Conservation (phyloP, 306 rosid genomes). For the Prunus fruticosa region DNA sequence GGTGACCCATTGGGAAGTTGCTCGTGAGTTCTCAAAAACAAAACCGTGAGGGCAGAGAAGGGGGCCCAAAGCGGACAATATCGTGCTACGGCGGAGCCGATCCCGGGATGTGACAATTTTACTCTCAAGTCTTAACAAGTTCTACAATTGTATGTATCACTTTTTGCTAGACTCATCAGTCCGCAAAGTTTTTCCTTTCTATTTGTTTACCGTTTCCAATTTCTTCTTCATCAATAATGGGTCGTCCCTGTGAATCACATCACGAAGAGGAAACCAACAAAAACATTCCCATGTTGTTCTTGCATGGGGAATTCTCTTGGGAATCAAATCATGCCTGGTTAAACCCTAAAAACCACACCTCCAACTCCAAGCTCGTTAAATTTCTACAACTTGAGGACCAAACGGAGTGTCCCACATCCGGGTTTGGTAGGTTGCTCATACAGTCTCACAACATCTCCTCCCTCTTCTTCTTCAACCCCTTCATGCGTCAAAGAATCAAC, state of each 20-base stretch:
- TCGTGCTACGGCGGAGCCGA: no score
- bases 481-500: neutral
- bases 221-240: neutral
- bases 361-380: neutral
- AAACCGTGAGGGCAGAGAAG: no score
- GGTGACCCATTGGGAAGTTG: no score
- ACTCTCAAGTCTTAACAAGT: no score
- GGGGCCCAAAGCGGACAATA: no score
- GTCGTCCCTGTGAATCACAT: neutral
- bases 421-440: neutral
- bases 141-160: no score
- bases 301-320: neutral
- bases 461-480: conserved; percentile 1
- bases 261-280: neutral
- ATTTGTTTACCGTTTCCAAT: no score
- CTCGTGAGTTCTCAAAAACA: no score
- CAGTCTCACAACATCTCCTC: neutral
- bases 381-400: neutral
- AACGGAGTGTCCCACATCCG: neutral
- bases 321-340: neutral
- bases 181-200: neutral
- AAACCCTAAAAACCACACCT: neutral
- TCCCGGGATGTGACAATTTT: no score
- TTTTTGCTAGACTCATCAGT: no score
- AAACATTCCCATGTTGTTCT: neutral